These are phyloP conservation scores for button mushroom (Agaricus bisporus) DNA, from an alignment of 768 basidiomycete genomes.

Conservation along the genomic window DNA sequence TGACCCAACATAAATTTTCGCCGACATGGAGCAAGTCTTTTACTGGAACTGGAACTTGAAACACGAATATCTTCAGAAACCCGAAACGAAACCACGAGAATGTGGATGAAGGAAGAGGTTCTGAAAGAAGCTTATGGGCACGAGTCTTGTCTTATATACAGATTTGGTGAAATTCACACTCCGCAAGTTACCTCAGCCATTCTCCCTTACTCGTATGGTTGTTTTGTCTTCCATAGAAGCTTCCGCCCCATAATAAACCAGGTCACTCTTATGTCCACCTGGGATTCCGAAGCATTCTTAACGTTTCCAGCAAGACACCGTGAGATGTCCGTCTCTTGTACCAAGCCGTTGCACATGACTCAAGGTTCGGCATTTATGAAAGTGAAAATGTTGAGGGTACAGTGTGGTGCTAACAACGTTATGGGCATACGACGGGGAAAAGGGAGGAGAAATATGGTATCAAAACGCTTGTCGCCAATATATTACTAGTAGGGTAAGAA, in stretches of 20 bases:
- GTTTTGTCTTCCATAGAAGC: slow-evolving; percentile 2
- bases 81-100: slow-evolving; percentile 8
- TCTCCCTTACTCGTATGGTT: not conserved
- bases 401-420: not conserved
- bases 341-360: slow-evolving; percentile 5
- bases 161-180: slow-evolving; percentile 5
- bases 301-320: slow-evolving; percentile 5
- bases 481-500: slow-evolving; percentile 10
- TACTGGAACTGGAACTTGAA: slow-evolving; percentile 45
- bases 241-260: slow-evolving; percentile 9
- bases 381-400: not conserved
- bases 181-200: slow-evolving; percentile 18
- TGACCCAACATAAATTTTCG: slow-evolving; percentile 94
- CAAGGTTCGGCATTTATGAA: slow-evolving; percentile 1
- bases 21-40: slow-evolving; percentile 58
- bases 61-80: slow-evolving; percentile 40
- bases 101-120: slow-evolving; percentile 6
- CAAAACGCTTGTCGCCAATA: slow-evolving; percentile 5
- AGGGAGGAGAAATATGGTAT: slow-evolving; percentile 2
- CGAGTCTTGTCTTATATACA: slow-evolving; percentile 7
- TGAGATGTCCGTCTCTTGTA: slow-evolving; percentile 1
- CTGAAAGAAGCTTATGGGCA: not conserved
- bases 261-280: slow-evolving; percentile 6
- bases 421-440: not conserved
- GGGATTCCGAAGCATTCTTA: slow-evolving; percentile 5